phyloP scores from a whole-genome alignment of 768 basidiomycete species.

The Mycena metata region DNA sequence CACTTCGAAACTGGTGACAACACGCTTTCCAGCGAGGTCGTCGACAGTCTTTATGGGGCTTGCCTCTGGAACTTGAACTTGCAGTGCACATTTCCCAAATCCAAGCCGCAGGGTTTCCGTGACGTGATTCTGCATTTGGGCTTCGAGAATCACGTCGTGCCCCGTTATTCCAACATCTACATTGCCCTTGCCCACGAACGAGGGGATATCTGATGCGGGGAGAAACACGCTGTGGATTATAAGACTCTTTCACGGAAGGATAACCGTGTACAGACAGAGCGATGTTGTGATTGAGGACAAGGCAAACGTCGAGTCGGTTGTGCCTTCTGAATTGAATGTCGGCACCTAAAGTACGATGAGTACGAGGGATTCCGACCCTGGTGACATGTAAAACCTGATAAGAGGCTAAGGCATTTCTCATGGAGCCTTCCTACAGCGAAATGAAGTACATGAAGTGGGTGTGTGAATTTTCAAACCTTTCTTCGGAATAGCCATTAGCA shows the following conservation, averaged over 20 bases:
- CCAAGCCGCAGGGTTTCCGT: slow-evolving; percentile 86
- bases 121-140: slow-evolving; percentile 83
- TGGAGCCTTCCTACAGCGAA: slow-evolving; percentile 78
- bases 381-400: slow-evolving; percentile 71
- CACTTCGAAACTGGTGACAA: slow-evolving; percentile 97
- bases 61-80: slow-evolving; percentile 91
- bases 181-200: slow-evolving; percentile 97
- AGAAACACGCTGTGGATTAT: slow-evolving; percentile 84
- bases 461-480: slow-evolving; percentile 73
- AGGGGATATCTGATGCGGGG: slow-evolving; percentile 96
- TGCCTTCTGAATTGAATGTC: slow-evolving; percentile 95
- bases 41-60: slow-evolving; percentile 78
- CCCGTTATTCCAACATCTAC: slow-evolving; percentile 98
- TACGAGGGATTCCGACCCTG: background rate
- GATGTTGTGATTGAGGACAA: slow-evolving; percentile 94
- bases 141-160: slow-evolving; percentile 96
- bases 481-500: slow-evolving; percentile 97
- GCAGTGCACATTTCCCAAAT: slow-evolving; percentile 92
- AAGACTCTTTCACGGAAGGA: background rate
- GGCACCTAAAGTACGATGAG: slow-evolving; percentile 70
- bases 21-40: slow-evolving; percentile 88
- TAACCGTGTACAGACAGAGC: slow-evolving; percentile 77
- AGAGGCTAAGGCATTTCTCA: slow-evolving; percentile 89
- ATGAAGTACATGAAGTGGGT: slow-evolving; percentile 6
- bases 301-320: slow-evolving; percentile 90